A percentile compares a stretch with the other conserved stretches of the same genome.
phyloP scores from a whole-genome alignment of 495 filamentous ascomycete species.

The Aspergillus heteromorphus region DNA sequence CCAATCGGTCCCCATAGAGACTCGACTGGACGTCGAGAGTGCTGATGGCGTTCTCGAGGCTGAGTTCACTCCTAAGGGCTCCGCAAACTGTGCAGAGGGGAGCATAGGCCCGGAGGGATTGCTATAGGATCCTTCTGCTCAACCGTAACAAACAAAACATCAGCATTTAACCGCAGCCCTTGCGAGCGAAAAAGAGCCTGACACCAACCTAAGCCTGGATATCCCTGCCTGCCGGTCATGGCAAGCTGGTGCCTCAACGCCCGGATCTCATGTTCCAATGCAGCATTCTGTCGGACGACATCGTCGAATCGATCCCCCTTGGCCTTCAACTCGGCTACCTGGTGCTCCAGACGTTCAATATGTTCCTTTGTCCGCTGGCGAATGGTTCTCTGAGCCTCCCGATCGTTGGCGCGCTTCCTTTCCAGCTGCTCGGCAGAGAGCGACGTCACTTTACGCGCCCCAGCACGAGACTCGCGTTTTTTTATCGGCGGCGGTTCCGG shows the following conservation, averaged over 20 bases:
- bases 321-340: constrained; percentile 45
- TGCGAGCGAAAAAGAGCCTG: background rate
- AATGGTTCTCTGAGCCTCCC: constrained; percentile 59
- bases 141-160: background rate
- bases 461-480: constrained; percentile 48
- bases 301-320: constrained; percentile 45
- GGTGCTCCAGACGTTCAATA: constrained; percentile 49
- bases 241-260: constrained; percentile 39
- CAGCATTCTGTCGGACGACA: constrained; percentile 46
- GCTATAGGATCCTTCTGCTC: constrained; percentile 15
- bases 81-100: constrained; percentile 16
- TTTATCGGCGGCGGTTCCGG: constrained; percentile 17
- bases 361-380: constrained; percentile 55
- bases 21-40: constrained; percentile 15
- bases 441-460: constrained; percentile 54
- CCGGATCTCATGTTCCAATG: constrained; percentile 49
- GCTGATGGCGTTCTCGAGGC: constrained; percentile 18
- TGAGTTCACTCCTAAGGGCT: constrained; percentile 10
- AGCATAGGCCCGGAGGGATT: constrained; percentile 11
- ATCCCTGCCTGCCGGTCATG: constrained; percentile 12
- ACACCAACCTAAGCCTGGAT: constrained; percentile 15
- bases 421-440: constrained; percentile 56
- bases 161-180: background rate
- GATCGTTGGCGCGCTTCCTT: constrained; percentile 58
- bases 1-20: constrained; percentile 18